These are phyloP conservation scores for Hamamelis virginiana DNA, from an alignment of 164 flowering plant species.

Conservation along the genomic window DNA sequence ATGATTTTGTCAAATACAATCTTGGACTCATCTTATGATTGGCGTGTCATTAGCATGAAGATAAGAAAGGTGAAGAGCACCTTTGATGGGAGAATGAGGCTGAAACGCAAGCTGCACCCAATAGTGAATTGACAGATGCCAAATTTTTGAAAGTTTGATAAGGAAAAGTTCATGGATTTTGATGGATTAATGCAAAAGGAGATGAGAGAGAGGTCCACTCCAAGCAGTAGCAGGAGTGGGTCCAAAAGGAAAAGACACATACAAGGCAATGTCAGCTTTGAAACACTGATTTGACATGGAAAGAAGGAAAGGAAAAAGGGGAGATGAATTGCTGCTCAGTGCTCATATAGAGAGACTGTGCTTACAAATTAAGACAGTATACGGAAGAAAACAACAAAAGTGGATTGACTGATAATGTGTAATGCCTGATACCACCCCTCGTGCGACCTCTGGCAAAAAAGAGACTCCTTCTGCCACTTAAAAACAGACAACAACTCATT, in stretches of 20 bases:
- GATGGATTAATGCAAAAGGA: background rate
- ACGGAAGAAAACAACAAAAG: conserved; percentile 14
- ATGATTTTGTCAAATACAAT: no score
- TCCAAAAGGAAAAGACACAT: background rate
- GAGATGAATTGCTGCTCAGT: background rate
- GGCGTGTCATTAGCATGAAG: no score
- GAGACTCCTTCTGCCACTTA: background rate
- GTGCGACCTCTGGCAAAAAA: conserved; percentile 3
- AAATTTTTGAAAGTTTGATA: background rate
- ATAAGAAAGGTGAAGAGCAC: no score
- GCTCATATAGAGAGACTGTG: no score
- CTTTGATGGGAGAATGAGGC: no score
- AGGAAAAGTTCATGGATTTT: background rate
- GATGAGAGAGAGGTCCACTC: background rate
- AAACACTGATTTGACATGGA: background rate
- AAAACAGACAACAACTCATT: conserved; percentile 9
- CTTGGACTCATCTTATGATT: no score
- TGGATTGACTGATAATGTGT: background rate
- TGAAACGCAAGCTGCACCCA: background rate
- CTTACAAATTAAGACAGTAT: no score
- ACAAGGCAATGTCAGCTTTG: background rate
- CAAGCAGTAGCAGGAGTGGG: background rate
- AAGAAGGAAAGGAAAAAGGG: no score
- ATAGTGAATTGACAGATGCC: background rate
- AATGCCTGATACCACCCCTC: conserved; percentile 11